Conservation (phyloP, 768 basidiomycete genomes). For the Xanthoconium stramineum region DNA sequence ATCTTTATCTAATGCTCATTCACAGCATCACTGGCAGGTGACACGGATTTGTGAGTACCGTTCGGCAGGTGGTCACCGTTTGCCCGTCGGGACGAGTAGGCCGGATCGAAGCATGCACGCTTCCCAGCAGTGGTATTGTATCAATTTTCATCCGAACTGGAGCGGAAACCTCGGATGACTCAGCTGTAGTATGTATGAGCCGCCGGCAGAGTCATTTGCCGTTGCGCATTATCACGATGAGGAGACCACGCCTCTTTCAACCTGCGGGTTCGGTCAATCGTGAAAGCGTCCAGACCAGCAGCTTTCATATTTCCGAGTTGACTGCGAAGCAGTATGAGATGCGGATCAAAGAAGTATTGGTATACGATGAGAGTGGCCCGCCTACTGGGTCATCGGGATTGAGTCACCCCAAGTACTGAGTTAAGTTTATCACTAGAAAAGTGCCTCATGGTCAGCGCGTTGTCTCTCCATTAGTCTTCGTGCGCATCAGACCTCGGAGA, state of each 20-base stretch:
- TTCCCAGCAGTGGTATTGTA: not conserved
- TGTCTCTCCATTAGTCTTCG: slow-evolving; percentile 14
- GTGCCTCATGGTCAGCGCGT: slow-evolving; percentile 28
- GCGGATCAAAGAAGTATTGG: not conserved
- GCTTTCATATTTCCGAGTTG: not conserved
- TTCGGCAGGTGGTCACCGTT: not conserved
- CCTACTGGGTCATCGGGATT: not conserved
- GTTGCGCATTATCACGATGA: not conserved
- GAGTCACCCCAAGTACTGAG: slow-evolving; percentile 4
- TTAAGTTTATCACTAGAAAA: slow-evolving; percentile 19
- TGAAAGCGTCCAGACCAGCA: not conserved
- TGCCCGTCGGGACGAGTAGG: not conserved
- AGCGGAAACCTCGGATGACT: slow-evolving; percentile 13
- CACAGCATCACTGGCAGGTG: not conserved
- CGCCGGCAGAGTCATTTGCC: not conserved
- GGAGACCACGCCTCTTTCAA: not conserved
- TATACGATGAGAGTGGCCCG: not conserved
- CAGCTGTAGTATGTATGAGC: not conserved
- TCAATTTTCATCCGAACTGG: not conserved
- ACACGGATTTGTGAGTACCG: not conserved
- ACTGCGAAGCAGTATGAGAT: not conserved
- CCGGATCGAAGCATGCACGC: not conserved
- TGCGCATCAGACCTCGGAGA: slow-evolving; percentile 25
- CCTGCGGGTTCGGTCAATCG: not conserved
- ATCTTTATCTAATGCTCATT: not conserved